These are phyloP conservation scores for Pleurotus salmoneostramineus DNA, from an alignment of 768 basidiomycete species.

Conservation along the genomic window DNA sequence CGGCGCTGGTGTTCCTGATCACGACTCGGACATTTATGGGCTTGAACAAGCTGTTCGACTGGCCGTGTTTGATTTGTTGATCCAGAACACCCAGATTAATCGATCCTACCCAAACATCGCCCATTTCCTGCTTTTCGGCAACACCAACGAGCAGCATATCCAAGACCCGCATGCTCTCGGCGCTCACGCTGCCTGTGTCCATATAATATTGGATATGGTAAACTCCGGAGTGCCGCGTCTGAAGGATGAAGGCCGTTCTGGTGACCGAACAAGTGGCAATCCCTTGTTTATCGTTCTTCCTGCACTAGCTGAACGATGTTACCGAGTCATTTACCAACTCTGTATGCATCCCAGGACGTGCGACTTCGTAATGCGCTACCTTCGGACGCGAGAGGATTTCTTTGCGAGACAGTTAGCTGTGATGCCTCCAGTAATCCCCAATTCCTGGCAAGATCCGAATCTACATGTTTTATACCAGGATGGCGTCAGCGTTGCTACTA, in stretches of 20 bases:
- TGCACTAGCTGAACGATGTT: conserved; percentile 79
- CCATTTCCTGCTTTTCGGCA: conserved; percentile 83
- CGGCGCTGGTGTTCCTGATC: conserved; percentile 70
- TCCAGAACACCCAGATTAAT: conserved; percentile 64
- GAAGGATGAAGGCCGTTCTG: conserved; percentile 38
- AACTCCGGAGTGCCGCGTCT: conserved; percentile 67
- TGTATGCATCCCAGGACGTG: conserved; percentile 86
- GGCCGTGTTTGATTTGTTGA: conserved; percentile 77
- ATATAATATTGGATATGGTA: conserved; percentile 76
- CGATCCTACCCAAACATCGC: conserved; percentile 77
- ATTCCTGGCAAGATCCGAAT: conserved; percentile 40
- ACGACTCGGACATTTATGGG: conserved; percentile 37
- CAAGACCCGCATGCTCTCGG: conserved; percentile 78
- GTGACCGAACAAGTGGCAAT: conserved; percentile 28
- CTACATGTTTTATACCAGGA: conserved; percentile 69
- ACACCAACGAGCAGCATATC: conserved; percentile 54
- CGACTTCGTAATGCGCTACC: conserved; percentile 76
- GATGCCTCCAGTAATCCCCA: conserved; percentile 64
- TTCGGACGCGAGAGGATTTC: conserved; percentile 86
- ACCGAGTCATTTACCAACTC: conserved; percentile 79
- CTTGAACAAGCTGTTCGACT: conserved; percentile 70
- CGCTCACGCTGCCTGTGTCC: conserved; percentile 66
- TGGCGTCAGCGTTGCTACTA: conserved; percentile 64
- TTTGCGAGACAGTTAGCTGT: conserved; percentile 81
- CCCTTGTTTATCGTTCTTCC: conserved; percentile 69